Evolutionary conservation across 805 yeast genomes (phyloP), one percentile per base, ranked within the genome.

Genomic region (Candida anglica): DNA sequence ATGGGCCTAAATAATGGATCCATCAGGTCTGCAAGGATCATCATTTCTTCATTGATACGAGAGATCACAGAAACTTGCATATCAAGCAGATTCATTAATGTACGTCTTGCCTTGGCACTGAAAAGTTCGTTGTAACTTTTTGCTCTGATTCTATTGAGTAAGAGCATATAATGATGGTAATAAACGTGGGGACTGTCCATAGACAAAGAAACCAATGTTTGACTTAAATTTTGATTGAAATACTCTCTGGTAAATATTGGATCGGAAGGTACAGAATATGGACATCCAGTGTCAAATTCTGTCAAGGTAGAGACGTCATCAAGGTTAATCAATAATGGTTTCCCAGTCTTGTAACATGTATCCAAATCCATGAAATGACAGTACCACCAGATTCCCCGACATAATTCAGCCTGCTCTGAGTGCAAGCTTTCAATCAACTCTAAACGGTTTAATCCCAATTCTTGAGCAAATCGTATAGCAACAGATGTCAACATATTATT

Each of bases 321-420:
- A 24, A 36, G 26, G 30, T 49, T 48, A 7, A 58, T 47, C 28
- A 53, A 33, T 5, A 60, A 52, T 3, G 58, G 44, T 15, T 49
- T 55, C 0, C 66, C 66, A 31, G 48, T 45, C 20, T 58, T 56
- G 36, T 52, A 61, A 29, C 58, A 47, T 4, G 43, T 37, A 9
- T 57, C 62, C 15, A 47, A 44, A 24, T 60, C 66, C 16, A 49
- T 28, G 27, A 41, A 43, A 26, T 53, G 56, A 38, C 65, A 59
- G 19, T 48, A 51, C 43, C 52, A 44, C 66, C 66, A 60, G 3
- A 61, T 26, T 9, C 43, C 34, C 33, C 53, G 42, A 3, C 53
- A 43, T 7, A 28, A 18, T 7, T 40, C 41, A 8, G 34, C 33
- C 19, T 51, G 56, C 3, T 30, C 42, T 2, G 25, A 32, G 2